Evolutionary conservation across 495 filamentous ascomycete species (phyloP).

Genomic region (Hypomontagnella submonticulosa): DNA sequence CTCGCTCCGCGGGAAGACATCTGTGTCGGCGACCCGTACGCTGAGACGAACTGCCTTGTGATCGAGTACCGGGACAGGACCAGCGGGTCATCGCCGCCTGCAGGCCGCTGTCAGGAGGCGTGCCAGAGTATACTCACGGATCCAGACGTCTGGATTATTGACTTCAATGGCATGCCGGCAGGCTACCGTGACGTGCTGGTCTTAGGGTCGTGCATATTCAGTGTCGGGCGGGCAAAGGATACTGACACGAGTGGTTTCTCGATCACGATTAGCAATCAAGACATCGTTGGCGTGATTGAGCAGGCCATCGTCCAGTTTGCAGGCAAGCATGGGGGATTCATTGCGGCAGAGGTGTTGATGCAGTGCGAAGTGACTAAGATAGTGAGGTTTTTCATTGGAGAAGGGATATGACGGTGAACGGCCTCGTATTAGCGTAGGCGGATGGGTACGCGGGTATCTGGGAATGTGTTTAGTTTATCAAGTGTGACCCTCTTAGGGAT

Average conservation of each 20-base stretch:
- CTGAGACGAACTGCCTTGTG: constrained; percentile 34
- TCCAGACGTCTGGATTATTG: constrained; percentile 40
- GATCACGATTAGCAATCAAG: constrained; percentile 39
- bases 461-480: neutral
- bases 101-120: constrained; percentile 27
- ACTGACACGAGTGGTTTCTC: constrained; percentile 11
- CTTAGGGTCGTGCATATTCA: constrained; percentile 25
- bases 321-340: constrained; percentile 20
- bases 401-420: neutral
- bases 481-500: no score
- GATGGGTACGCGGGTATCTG: neutral
- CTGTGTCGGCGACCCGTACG: constrained; percentile 32
- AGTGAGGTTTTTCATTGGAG: constrained; percentile 38
- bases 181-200: constrained; percentile 31
- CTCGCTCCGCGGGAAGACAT: constrained; percentile 16
- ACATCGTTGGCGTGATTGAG: constrained; percentile 38
- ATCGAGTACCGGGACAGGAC: constrained; percentile 41
- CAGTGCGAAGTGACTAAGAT: constrained; percentile 8
- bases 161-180: constrained; percentile 29
- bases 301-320: constrained; percentile 30
- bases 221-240: constrained; percentile 27
- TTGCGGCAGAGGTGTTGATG: constrained; percentile 42
- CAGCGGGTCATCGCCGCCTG: neutral
- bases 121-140: constrained; percentile 33
- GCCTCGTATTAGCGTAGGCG: neutral